Percentiles rank a stretch among this genome's conserved stretches.
These are phyloP conservation scores for Coemansia sp. DNA, from an alignment of 192 early-diverging fungal genomes.

Conservation along the genomic window DNA sequence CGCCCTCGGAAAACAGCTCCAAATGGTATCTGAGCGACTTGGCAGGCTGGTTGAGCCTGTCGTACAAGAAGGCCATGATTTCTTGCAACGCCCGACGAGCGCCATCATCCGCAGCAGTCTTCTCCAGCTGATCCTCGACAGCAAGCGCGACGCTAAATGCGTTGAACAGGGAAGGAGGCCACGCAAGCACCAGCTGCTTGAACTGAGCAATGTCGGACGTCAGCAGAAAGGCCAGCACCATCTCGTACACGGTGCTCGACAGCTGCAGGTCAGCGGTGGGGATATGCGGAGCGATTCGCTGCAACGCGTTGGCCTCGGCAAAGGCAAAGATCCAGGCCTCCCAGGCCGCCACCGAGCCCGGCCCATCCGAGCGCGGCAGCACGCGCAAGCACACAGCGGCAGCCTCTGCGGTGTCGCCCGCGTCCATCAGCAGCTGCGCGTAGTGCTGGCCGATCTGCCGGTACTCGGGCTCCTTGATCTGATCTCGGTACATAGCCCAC, in stretches of 20 bases:
- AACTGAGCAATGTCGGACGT: constrained; percentile 46
- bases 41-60: constrained; percentile 71
- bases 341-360: constrained; percentile 61
- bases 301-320: constrained; percentile 74
- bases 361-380: constrained; percentile 55
- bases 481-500: constrained; percentile 39
- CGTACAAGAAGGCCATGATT: constrained; percentile 76
- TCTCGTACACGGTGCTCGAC: constrained; percentile 81
- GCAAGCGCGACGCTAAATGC: constrained; percentile 73
- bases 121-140: constrained; percentile 68
- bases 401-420: constrained; percentile 69
- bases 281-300: constrained; percentile 74
- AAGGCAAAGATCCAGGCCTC: constrained; percentile 93
- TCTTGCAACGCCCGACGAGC: constrained; percentile 64
- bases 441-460: constrained; percentile 83
- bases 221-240: constrained; percentile 70
- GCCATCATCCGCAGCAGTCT: constrained; percentile 39
- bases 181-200: constrained; percentile 67
- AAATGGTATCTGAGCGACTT: constrained; percentile 84
- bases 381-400: constrained; percentile 76
- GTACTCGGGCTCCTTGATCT: constrained; percentile 62
- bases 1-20: constrained; percentile 66
- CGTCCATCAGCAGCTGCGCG: constrained; percentile 72
- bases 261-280: constrained; percentile 78
- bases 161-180: constrained; percentile 82